Evolutionary conservation across 768 basidiomycete genomes (phyloP), one percentile per base, ranked within the genome.

Genomic region (Chalciporus chontae): DNA sequence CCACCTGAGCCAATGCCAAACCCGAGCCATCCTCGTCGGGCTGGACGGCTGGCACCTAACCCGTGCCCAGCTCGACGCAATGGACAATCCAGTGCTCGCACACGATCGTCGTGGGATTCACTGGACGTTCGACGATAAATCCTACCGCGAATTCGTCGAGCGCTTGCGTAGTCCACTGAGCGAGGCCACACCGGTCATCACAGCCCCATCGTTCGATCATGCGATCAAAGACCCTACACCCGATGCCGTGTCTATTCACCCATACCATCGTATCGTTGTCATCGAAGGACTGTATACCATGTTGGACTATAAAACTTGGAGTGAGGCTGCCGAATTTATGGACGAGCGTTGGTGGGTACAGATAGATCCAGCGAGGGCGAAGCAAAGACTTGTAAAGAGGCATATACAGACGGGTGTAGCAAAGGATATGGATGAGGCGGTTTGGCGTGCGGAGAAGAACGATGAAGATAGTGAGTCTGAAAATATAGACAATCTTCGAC

Each of bases 11-110:
- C 8, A 34, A n/a, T 15, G 41, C 31, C 21, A 14, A 50, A 34
- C 55, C 13, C 42, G 23, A 8, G 89, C 84, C 5, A 73, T 87
- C 27, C 77, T 91, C 38, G 79, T 96, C 9, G 81, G 87, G 7
- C 73, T 93, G 34, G 94, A 97, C 63, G 94, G 95, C 10, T 98
- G 93, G 92, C 94, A 98, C 65, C 75, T 87, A 51, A 79, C 88
- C 15, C 81, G 91, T 19, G 78, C 81, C 4, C 82, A 89, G 55
- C 79, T 98, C 23, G 90, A 90, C 59, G 62, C 70, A 18, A 78
- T 94, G 62, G 80, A 82, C 13, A 83, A 96, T 64, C 85, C 93
- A 0, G 73, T 77, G 45, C 77, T 83, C 36, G 92, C 94, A 0
- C 82, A 87, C 56, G 85, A 85, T 50, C 69, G 90, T 40, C 80